Percentiles rank a stretch among this genome's conserved stretches.
Evolutionary conservation across 257 asterid species (phyloP).

Genomic region (Vinca minor): DNA sequence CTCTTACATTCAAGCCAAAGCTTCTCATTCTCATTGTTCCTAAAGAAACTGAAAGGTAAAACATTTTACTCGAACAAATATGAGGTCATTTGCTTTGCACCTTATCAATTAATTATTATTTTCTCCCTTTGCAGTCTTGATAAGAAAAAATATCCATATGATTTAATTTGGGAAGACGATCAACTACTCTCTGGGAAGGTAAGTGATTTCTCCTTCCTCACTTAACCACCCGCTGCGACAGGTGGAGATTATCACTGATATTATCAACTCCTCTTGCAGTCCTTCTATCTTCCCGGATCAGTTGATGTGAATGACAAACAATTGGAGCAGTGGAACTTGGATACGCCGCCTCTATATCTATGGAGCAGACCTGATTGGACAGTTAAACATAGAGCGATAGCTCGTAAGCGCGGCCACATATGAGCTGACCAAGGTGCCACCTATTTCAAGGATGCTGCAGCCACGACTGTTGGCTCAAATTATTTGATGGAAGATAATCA

Average conservation of each 20-base stretch:
- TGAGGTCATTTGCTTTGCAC: slow-evolving; percentile 4
- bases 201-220: background rate
- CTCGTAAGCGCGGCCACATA: slow-evolving; percentile 38
- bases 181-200: slow-evolving; percentile 52
- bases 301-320: slow-evolving; percentile 42
- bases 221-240: too few relatives aligned
- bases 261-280: slow-evolving; percentile 25
- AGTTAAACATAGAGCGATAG: slow-evolving; percentile 34
- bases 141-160: slow-evolving; percentile 36
- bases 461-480: slow-evolving; percentile 19
- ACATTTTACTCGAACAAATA: slow-evolving; percentile 2
- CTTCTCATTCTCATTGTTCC: slow-evolving; percentile 69
- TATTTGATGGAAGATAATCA: slow-evolving; percentile 40
- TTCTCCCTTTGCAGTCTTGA: slow-evolving; percentile 44
- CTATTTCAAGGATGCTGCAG: background rate
- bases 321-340: slow-evolving; percentile 50
- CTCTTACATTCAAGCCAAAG: slow-evolving; percentile 64
- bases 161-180: slow-evolving; percentile 57
- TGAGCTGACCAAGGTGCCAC: slow-evolving; percentile 5
- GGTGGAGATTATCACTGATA: background rate
- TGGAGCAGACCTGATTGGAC: slow-evolving; percentile 80
- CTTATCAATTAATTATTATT: background rate
- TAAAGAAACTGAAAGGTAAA: slow-evolving; percentile 49
- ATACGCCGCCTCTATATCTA: slow-evolving; percentile 50
- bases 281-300: slow-evolving; percentile 72